phyloP scores from a whole-genome alignment of 495 filamentous ascomycete genomes.

The Neurospora intermedia region DNA sequence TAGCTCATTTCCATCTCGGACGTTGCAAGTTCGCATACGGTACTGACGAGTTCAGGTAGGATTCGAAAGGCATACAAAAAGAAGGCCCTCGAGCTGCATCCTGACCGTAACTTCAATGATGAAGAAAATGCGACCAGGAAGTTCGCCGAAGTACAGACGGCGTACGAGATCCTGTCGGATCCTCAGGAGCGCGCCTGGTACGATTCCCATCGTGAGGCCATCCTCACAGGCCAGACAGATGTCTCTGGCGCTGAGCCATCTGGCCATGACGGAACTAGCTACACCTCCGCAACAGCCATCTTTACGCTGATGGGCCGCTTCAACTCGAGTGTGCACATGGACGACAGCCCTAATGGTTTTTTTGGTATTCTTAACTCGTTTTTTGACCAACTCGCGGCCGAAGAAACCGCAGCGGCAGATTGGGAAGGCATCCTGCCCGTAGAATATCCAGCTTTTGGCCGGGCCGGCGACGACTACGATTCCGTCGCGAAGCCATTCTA shows the following conservation, averaged over 20 bases:
- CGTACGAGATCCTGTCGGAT: constrained; percentile 92
- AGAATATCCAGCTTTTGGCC: constrained; percentile 75
- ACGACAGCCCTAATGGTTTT: constrained; percentile 69
- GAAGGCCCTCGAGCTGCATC: constrained; percentile 88
- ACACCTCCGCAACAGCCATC: constrained; percentile 73
- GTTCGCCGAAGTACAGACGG: constrained; percentile 86
- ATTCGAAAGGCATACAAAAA: constrained; percentile 88
- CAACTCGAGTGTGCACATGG: constrained; percentile 62
- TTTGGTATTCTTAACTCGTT: constrained; percentile 62
- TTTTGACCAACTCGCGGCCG: constrained; percentile 70
- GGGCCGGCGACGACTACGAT: constrained; percentile 54
- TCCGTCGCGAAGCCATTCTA: constrained; percentile 73
- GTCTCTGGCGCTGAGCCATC: constrained; percentile 29
- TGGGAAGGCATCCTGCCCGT: constrained; percentile 45
- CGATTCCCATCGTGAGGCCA: constrained; percentile 80
- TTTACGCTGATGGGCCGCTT: constrained; percentile 63
- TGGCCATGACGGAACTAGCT: constrained; percentile 51
- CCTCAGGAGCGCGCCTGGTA: constrained; percentile 96
- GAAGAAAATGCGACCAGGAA: constrained; percentile 68
- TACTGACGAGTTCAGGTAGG: constrained; percentile 31
- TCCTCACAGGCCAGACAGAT: constrained; percentile 54
- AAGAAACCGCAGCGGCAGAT: constrained; percentile 64
- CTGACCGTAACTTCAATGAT: constrained; percentile 87
- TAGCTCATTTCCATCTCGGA: constrained; percentile 19
- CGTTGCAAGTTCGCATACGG: neutral